Evolutionary conservation across 441 rosid species (phyloP).

Genomic region (Erodium texanum): DNA sequence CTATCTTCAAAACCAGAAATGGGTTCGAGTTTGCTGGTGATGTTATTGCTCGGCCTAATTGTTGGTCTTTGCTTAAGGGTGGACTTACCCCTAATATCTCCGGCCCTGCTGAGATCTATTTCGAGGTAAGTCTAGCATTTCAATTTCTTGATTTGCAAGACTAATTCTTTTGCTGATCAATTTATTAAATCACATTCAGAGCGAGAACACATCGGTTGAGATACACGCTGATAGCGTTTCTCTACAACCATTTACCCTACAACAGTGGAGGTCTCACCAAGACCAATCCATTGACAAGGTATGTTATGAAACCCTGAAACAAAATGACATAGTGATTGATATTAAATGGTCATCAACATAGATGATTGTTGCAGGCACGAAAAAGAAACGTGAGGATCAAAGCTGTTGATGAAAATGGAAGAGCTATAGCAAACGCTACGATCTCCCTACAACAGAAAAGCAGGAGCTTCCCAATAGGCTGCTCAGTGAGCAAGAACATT

Average conservation of each 20-base stretch:
- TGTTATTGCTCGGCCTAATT: conserved; percentile 40
- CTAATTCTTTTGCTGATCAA: neutral
- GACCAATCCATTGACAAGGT: conserved; percentile 42
- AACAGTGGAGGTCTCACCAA: conserved; percentile 71
- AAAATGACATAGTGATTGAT: no score
- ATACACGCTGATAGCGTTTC: conserved; percentile 77
- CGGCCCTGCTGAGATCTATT: conserved; percentile 47
- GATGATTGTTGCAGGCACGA: conserved; percentile 24
- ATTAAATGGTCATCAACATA: no score
- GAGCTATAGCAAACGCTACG: conserved; percentile 37
- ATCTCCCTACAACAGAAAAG: conserved; percentile 32
- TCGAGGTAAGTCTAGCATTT: conserved; percentile 35
- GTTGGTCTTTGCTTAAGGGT: conserved; percentile 90
- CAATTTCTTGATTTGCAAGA: neutral
- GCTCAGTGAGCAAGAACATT: conserved; percentile 59
- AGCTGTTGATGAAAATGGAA: conserved; percentile 40
- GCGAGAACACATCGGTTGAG: conserved; percentile 40
- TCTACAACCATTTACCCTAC: conserved; percentile 59
- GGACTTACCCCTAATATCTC: conserved; percentile 57
- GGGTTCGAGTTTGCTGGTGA: conserved; percentile 44
- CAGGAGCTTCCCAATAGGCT: conserved; percentile 52
- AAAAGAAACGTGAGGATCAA: conserved; percentile 39
- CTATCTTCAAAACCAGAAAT: conserved; percentile 34
- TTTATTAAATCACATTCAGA: conserved; percentile 25
- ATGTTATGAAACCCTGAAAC: no score